Base-by-base conservation (phyloP, 1,284 basidiomycete species). In the Schizopora paradoxa region DNA sequence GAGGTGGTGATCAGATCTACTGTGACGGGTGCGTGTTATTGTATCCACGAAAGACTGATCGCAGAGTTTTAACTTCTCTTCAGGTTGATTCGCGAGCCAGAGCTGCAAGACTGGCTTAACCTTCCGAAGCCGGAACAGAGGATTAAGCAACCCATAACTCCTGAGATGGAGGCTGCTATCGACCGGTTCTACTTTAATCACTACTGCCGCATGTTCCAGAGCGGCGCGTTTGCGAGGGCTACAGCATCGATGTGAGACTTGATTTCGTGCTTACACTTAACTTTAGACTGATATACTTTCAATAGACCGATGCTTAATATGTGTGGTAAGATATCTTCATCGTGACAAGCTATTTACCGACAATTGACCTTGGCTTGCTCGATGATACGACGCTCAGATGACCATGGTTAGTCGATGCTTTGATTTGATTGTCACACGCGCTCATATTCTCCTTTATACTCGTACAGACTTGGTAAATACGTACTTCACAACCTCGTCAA, bases 121-220 rank as follows among this genome's bases (percentile, higher is more conserved):
- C 72, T 77, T 31, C 65, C 74, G 41, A 82, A 82, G 56, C 64
- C 77, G 2, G 72, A 83, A 25, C 70, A 74, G 39, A 92, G 88
- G 66, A 75, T 80, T 54, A 59, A 55, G 1, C 81, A 73, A 57
- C 72, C 69, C 1, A 62, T 96, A 6, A 87, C 86, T 0, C 69
- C 79, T 2, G 88, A 91, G 54, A 89, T 98, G 55, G 64, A 66
- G 44, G 59, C 71, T 5, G 85, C 88, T n/a, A 80, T 98, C 44
- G 93, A 98, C 60, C 76, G 92, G 38, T 90, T 86, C 59, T 82
- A 79, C 61, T 93, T 92, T 73, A 89, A 86, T 56, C 92, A 96
- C 61, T 98, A 97, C 66, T 93, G 90, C 56, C 76, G 83, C 43
- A 66, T 73, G 42, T 98, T 96, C 68, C 76, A 92, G 48, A 79